Percentiles rank a stretch among this genome's conserved stretches.
These are phyloP conservation scores for Paulownia fortunei DNA, from an alignment of 257 asterid genomes.

Conservation along the genomic window DNA sequence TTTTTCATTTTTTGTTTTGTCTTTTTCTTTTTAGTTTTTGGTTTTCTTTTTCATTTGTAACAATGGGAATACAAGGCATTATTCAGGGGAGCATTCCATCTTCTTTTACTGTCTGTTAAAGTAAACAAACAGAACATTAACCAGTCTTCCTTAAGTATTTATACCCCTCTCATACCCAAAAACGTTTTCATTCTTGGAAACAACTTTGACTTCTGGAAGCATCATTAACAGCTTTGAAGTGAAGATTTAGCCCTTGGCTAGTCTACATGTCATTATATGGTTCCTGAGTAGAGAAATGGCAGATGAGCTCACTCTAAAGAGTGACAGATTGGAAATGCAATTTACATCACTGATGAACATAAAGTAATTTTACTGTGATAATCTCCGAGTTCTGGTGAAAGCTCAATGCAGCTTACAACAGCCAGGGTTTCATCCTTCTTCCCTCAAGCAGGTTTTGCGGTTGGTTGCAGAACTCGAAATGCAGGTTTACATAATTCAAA, in stretches of 20 bases:
- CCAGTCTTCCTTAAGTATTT: neutral
- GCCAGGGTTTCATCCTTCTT: neutral
- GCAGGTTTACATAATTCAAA: neutral
- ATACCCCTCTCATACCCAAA: neutral
- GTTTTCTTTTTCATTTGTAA: no score
- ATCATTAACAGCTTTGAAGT: no score
- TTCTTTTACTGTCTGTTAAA: neutral
- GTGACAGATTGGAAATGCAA: no score
- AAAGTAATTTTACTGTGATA: neutral
- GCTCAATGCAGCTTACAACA: neutral
- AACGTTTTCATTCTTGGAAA: neutral
- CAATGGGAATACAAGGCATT: neutral
- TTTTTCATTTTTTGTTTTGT: no score
- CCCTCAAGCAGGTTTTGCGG: neutral
- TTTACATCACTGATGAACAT: neutral
- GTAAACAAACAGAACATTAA: neutral
- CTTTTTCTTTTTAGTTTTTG: no score
- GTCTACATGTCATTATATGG: no score
- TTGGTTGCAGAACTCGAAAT: slow-evolving; percentile 9
- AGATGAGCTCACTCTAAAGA: no score
- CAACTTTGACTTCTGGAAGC: no score
- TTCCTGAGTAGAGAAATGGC: no score
- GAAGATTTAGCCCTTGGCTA: no score
- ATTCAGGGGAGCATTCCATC: neutral
- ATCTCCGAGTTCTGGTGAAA: neutral